Conservation (phyloP, 805 yeast genomes). For the Clavispora phyllophila region DNA sequence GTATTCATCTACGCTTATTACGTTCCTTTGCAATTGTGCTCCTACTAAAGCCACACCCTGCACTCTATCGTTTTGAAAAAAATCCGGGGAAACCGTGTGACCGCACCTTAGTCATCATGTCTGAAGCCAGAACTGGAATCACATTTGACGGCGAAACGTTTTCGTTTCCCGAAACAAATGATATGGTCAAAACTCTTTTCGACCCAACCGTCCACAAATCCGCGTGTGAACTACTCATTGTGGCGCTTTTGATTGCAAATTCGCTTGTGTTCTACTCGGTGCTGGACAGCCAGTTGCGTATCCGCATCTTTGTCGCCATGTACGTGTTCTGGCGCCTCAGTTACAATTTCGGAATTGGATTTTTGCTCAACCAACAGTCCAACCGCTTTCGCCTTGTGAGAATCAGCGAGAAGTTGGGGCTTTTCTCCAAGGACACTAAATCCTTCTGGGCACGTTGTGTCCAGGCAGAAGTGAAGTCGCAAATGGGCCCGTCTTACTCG, state of each 20-base stretch:
- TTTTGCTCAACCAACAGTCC: slow-evolving; percentile 61
- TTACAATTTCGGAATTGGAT: slow-evolving; percentile 79
- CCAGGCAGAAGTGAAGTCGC: slow-evolving; percentile 29
- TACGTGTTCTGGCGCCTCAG: slow-evolving; percentile 72
- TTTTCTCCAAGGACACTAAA: slow-evolving; percentile 37
- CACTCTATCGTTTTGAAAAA: background rate
- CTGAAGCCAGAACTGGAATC: slow-evolving; percentile 27
- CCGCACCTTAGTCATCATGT: background rate
- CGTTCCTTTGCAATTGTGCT: background rate
- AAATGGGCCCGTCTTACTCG: slow-evolving; percentile 33
- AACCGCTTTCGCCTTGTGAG: slow-evolving; percentile 48
- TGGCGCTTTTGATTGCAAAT: slow-evolving; percentile 32
- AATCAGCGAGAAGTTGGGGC: slow-evolving; percentile 41
- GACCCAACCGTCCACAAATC: slow-evolving; percentile 74
- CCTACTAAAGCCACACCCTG: background rate
- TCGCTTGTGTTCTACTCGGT: slow-evolving; percentile 27
- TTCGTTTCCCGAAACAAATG: slow-evolving; percentile 62
- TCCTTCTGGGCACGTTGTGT: slow-evolving; percentile 35
- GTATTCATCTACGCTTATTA: background rate
- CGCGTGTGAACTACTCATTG: slow-evolving; percentile 56
- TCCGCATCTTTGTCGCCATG: slow-evolving; percentile 43
- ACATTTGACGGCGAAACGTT: slow-evolving; percentile 43
- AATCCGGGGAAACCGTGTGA: background rate
- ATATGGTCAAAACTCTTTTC: slow-evolving; percentile 76
- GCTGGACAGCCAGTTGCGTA: slow-evolving; percentile 19